These are phyloP conservation scores for Vitis hybrid DNA, from an alignment of 177 flowering plant genomes.

Conservation along the genomic window DNA sequence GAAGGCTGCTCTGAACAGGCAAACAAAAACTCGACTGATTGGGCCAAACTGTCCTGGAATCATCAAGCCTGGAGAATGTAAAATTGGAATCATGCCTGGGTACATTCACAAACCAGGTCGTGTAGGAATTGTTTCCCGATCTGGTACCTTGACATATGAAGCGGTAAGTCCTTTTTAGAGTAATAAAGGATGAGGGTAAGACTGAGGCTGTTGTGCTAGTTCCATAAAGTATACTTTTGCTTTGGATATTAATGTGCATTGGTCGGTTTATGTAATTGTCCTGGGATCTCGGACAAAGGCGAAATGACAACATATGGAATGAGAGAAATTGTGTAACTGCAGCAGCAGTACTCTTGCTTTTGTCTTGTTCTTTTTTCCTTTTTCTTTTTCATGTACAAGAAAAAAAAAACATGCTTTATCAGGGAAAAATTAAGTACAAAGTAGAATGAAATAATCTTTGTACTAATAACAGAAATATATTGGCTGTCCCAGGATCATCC, in stretches of 20 bases:
- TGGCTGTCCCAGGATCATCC: too few species aligned
- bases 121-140: conserved; percentile 93
- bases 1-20: conserved; percentile 89
- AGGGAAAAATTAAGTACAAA: too few species aligned
- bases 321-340: too few species aligned
- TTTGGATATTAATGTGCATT: background rate
- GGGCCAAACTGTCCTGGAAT: conserved; percentile 99
- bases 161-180: conserved; percentile 57
- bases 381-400: too few species aligned
- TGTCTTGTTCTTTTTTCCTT: too few species aligned
- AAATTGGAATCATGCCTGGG: conserved; percentile 99
- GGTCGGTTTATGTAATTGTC: too few species aligned
- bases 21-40: conserved; percentile 92
- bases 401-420: too few species aligned
- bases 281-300: too few species aligned
- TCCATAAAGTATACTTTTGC: background rate
- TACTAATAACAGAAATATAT: too few species aligned
- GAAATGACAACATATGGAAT: too few species aligned
- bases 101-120: conserved; percentile 99
- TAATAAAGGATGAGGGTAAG: background rate
- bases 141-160: conserved; percentile 99
- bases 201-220: background rate
- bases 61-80: conserved; percentile 97
- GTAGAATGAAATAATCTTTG: too few species aligned
- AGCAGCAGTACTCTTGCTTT: too few species aligned